Evolutionary conservation across 2,329 filamentous ascomycete genomes (phyloP).

Genomic region (Botrytis galanthina): DNA sequence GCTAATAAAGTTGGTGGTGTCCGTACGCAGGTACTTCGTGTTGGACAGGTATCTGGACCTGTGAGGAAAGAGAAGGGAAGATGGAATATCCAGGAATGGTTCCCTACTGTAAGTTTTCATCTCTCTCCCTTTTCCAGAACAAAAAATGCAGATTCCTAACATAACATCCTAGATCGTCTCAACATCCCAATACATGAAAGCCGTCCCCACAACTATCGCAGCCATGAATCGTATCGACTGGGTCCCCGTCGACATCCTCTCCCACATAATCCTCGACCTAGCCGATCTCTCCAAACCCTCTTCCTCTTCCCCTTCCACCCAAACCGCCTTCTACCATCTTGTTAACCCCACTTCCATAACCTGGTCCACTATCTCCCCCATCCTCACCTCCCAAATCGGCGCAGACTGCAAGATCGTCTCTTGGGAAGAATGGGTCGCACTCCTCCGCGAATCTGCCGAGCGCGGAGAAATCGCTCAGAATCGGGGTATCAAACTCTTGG

Average conservation of each 20-base stretch:
- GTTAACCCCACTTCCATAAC: conserved; percentile 33
- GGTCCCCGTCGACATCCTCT: conserved; percentile 43
- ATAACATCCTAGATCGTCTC: conserved; percentile 32
- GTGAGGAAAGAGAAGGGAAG: conserved; percentile 40
- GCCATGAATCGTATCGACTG: conserved; percentile 42
- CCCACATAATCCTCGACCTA: conserved; percentile 39
- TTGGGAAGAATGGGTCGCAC: conserved; percentile 47
- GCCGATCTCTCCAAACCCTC: conserved; percentile 3
- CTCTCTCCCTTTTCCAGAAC: background rate
- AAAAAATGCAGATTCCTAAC: background rate
- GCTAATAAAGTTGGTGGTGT: conserved; percentile 42
- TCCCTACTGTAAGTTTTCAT: conserved; percentile 42
- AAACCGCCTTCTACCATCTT: conserved; percentile 34
- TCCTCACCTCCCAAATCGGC: conserved; percentile 26
- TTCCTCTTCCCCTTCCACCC: conserved; percentile 22
- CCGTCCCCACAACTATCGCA: conserved; percentile 42
- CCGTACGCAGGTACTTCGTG: conserved; percentile 44
- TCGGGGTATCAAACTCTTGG: conserved; percentile 51
- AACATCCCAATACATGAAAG: conserved; percentile 41
- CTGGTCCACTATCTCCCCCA: conserved; percentile 33
- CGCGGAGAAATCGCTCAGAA: conserved; percentile 46
- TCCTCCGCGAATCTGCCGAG: conserved; percentile 43
- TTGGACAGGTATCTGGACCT: conserved; percentile 50
- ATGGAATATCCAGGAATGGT: conserved; percentile 59
- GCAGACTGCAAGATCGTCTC: conserved; percentile 37